These are phyloP conservation scores for Coccomyxa sp. DNA, from an alignment of 139 green algal species.

Conservation along the genomic window DNA sequence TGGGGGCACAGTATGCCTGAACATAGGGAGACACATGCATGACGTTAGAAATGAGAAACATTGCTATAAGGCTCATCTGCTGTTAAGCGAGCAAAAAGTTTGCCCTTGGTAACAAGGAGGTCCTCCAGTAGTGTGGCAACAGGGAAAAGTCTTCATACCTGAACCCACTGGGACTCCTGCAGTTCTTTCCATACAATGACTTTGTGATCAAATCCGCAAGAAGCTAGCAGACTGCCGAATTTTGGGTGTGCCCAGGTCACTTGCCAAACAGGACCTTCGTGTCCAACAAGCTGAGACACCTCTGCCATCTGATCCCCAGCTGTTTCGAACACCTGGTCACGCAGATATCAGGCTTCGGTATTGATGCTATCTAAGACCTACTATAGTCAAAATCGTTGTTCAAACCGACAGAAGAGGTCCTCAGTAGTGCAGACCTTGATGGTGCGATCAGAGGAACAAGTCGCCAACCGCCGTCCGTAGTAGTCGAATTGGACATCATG, in stretches of 20 bases:
- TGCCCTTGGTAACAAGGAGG: too few species aligned
- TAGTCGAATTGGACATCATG: conserved; percentile 96
- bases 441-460: conserved; percentile 83
- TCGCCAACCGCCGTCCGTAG: conserved; percentile 91
- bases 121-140: too few species aligned
- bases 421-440: conserved; percentile 50
- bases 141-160: conserved; percentile 34
- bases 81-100: too few species aligned
- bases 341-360: too few species aligned
- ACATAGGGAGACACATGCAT: neutral
- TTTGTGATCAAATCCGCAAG: conserved; percentile 85
- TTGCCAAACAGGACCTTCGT: conserved; percentile 90
- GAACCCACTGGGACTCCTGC: conserved; percentile 64
- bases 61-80: neutral
- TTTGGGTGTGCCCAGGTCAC: conserved; percentile 92
- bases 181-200: conserved; percentile 94
- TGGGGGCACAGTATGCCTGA: conserved; percentile 36
- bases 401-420: neutral
- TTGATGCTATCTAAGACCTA: neutral
- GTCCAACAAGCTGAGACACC: conserved; percentile 76
- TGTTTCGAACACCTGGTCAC: conserved; percentile 35
- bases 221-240: conserved; percentile 89
- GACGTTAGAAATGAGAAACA: neutral
- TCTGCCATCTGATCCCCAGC: conserved; percentile 29
- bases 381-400: neutral